A percentile compares a stretch with the other conserved stretches of the same genome.
Conservation (phyloP, 805 yeast genomes). For the Saccharomyces kudriavzevii region DNA sequence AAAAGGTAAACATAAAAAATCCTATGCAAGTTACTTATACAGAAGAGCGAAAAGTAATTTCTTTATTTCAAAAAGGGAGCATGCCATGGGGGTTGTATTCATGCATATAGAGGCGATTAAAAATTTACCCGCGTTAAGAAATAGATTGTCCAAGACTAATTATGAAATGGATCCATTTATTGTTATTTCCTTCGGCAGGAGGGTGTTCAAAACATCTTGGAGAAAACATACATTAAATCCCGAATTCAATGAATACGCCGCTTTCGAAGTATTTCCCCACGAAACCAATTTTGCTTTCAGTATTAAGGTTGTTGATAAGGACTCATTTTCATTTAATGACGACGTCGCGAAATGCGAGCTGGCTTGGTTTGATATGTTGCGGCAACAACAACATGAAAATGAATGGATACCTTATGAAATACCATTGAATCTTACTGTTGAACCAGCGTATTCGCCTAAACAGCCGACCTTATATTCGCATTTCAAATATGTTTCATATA, state of each 20-base stretch:
- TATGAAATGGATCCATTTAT: slow-evolving; percentile 97
- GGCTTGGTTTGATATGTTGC: slow-evolving; percentile 42
- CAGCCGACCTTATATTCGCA: slow-evolving; percentile 49
- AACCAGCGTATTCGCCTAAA: slow-evolving; percentile 2
- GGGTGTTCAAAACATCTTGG: slow-evolving; percentile 80
- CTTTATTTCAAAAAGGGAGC: slow-evolving; percentile 23
- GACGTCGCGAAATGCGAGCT: slow-evolving; percentile 61
- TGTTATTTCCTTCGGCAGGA: slow-evolving; percentile 80
- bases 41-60: slow-evolving; percentile 13
- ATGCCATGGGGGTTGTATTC: slow-evolving; percentile 59
- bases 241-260: slow-evolving; percentile 66
- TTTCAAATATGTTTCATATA: slow-evolving; percentile 61
- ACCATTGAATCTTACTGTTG: slow-evolving; percentile 29
- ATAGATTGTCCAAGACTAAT: slow-evolving; percentile 50
- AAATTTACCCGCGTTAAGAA: slow-evolving; percentile 70
- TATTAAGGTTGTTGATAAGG: slow-evolving; percentile 76
- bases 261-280: slow-evolving; percentile 63
- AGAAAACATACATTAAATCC: slow-evolving; percentile 78
- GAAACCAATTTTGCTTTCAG: slow-evolving; percentile 61
- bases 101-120: slow-evolving; percentile 66
- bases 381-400: slow-evolving; percentile 23
- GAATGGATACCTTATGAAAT: slow-evolving; percentile 28
- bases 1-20: slow-evolving; percentile 28
- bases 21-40: slow-evolving; percentile 4
- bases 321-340: slow-evolving; percentile 74